A percentile compares a stretch with the other conserved stretches of the same genome.
phyloP scores from a whole-genome alignment of 148 eudicot species.

The Beta vulgaris region DNA sequence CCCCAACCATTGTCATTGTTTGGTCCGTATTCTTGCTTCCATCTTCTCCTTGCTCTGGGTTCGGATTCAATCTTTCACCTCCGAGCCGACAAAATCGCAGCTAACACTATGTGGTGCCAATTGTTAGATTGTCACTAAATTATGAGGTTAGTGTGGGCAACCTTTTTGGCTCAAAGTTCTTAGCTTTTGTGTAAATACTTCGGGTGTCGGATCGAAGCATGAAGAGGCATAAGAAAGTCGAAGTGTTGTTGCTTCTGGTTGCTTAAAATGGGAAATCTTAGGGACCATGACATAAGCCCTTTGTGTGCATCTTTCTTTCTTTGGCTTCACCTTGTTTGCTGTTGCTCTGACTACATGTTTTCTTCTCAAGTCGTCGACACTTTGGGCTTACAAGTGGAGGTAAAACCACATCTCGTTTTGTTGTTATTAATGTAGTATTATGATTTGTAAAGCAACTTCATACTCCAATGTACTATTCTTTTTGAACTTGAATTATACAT shows the following conservation, averaged over 20 bases:
- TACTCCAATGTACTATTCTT: slow-evolving; percentile 18
- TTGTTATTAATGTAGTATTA: slow-evolving; percentile 23
- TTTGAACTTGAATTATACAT: slow-evolving; percentile 9
- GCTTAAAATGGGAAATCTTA: not conserved
- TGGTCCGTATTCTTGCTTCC: slow-evolving; percentile 80
- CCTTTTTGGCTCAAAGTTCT: not conserved
- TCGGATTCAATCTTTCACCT: slow-evolving; percentile 69
- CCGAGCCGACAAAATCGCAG: slow-evolving; percentile 31
- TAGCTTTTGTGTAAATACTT: slow-evolving; percentile 20
- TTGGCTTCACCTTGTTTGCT: not conserved
- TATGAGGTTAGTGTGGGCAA: not conserved
- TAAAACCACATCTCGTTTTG: slow-evolving; percentile 13
- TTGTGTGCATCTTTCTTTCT: slow-evolving; percentile 14
- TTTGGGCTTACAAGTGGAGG: slow-evolving; percentile 9
- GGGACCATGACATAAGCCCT: not conserved
- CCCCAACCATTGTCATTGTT: slow-evolving; percentile 81
- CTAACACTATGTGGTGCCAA: slow-evolving; percentile 55
- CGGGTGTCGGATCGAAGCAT: not conserved
- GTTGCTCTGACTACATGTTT: not conserved
- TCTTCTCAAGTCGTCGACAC: not conserved
- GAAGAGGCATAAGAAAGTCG: not conserved
- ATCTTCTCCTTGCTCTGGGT: slow-evolving; percentile 86
- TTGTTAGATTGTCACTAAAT: slow-evolving; percentile 32
- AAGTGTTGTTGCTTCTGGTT: slow-evolving; percentile 1
- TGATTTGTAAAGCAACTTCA: slow-evolving; percentile 18